Conservation (phyloP, 768 basidiomycete genomes). For the Crassisporium funariophilum region DNA sequence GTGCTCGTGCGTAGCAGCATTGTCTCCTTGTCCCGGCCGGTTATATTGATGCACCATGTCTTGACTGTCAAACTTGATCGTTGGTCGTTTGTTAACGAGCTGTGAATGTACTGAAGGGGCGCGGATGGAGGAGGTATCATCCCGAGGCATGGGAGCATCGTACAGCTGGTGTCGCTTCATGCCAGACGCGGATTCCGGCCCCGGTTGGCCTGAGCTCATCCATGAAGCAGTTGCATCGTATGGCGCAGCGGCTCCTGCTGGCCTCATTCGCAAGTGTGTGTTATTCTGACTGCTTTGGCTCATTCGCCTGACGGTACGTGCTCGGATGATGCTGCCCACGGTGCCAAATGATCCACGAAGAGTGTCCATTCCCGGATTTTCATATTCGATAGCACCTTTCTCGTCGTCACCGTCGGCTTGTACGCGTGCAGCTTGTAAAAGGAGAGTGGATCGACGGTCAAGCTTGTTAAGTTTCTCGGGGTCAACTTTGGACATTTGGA, state of each 20-base stretch:
- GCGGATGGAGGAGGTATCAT: slow-evolving; percentile 44
- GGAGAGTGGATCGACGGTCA: slow-evolving; percentile 87
- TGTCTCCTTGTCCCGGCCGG: slow-evolving; percentile 51
- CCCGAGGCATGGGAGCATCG: slow-evolving; percentile 77
- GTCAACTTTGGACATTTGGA: slow-evolving; percentile 96
- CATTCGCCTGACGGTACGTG: slow-evolving; percentile 53
- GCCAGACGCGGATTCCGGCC: slow-evolving; percentile 33
- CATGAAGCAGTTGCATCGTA: slow-evolving; percentile 29
- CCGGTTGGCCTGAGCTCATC: slow-evolving; percentile 20
- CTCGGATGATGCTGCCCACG: slow-evolving; percentile 87
- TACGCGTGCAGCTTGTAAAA: slow-evolving; percentile 81
- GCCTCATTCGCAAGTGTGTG: slow-evolving; percentile 34
- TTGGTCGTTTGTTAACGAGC: slow-evolving; percentile 44
- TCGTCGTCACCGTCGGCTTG: slow-evolving; percentile 73
- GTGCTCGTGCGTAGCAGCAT: slow-evolving; percentile 50
- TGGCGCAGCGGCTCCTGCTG: slow-evolving; percentile 39
- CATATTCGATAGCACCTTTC: slow-evolving; percentile 61
- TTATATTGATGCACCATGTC: slow-evolving; percentile 79
- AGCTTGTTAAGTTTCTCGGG: slow-evolving; percentile 76
- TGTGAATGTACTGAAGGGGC: slow-evolving; percentile 37
- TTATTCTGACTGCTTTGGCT: slow-evolving; percentile 46
- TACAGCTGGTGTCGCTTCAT: slow-evolving; percentile 84
- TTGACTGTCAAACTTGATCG: slow-evolving; percentile 77
- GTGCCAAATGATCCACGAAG: slow-evolving; percentile 91
- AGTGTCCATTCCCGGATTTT: slow-evolving; percentile 93